A percentile compares a stretch with the other conserved stretches of the same genome.
Conservation (phyloP, 2,329 filamentous ascomycete genomes). For the Capronia coronata region DNA sequence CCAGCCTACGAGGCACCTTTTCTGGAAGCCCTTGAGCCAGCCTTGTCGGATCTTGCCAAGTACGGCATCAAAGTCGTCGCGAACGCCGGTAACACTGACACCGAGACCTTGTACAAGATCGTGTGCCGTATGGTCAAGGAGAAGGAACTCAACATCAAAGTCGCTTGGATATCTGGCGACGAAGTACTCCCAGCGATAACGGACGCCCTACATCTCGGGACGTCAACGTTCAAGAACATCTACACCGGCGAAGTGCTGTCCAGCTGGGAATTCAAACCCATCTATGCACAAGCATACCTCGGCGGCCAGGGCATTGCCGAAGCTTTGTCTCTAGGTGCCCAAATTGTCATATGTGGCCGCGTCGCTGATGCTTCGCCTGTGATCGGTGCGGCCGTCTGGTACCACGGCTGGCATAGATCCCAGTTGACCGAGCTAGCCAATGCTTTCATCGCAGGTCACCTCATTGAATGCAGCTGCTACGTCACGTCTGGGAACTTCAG, state of each 20-base stretch:
- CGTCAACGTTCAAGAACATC: slow-evolving; percentile 37
- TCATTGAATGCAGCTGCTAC: slow-evolving; percentile 40
- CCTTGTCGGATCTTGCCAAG: slow-evolving; percentile 36
- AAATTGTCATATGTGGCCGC: slow-evolving; percentile 42
- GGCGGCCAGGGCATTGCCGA: slow-evolving; percentile 38
- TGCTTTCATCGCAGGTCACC: slow-evolving; percentile 37
- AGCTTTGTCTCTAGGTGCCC: slow-evolving; percentile 37
- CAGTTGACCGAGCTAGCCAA: slow-evolving; percentile 38
- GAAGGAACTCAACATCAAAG: slow-evolving; percentile 39
- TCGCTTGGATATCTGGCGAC: slow-evolving; percentile 47
- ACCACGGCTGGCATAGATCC: slow-evolving; percentile 38
- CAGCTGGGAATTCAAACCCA: slow-evolving; percentile 36
- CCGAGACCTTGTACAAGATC: slow-evolving; percentile 36
- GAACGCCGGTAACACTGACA: slow-evolving; percentile 42
- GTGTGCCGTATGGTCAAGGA: slow-evolving; percentile 35
- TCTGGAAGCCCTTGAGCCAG: slow-evolving; percentile 43
- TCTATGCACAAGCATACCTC: slow-evolving; percentile 34
- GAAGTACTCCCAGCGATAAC: slow-evolving; percentile 37
- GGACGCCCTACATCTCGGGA: slow-evolving; percentile 30
- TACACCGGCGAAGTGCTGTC: slow-evolving; percentile 35
- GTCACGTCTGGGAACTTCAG: slow-evolving; percentile 42
- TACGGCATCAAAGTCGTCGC: slow-evolving; percentile 41
- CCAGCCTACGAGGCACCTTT: slow-evolving; percentile 49
- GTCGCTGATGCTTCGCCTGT: slow-evolving; percentile 42
- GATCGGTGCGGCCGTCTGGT: slow-evolving; percentile 40